Evolutionary conservation across 805 yeast species (phyloP), one percentile per base, ranked within the genome.

Genomic region (Candida glaebosa): DNA sequence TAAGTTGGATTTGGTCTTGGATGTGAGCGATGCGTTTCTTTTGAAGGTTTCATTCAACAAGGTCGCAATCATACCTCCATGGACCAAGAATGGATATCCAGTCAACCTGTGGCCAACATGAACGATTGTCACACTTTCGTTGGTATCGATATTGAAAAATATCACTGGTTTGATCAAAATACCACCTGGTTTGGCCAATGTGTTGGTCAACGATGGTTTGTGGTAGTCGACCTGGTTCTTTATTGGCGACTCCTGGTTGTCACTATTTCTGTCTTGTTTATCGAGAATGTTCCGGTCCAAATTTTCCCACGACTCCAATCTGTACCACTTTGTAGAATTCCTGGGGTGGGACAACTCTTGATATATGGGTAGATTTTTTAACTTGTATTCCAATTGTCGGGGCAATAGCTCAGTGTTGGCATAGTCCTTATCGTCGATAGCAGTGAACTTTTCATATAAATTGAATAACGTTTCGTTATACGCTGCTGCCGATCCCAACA

Each of bases 21-120:
- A 39, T 42, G 69, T 57, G 32, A 82, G 64, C 1, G 70, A 60
- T 2, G 71, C 78, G 43, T 73, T 67, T 39, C 82, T 71, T 48
- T 81, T 81, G 64, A 82, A 75, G 5, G 84, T 73, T 50, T 89
- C 96, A 54, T 87, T 93, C 41, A 88, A 64, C 1, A 89, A 65
- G 0, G 95, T 82, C 6, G 90, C 95, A 22, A 89, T 58, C 20
- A 90, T 77, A 0, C 97, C 97, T 3, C 97, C 97, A 57, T 89
- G 97, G 2, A 87, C 75, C 15, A 90, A 63, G 51, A 87, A 82
- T 2, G 96, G 97, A 57, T 84, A 89, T 1, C 97, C 97, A 33
- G 91, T 81, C 16, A 89, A 60, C 46, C 75, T 76, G 54, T 82
- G 79, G 0, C 97, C 96, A 39, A 84, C 71, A 56, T 87, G 95